Conservation (phyloP, 192 early-diverging fungal genomes). For the Pilobolus umbonatus region DNA sequence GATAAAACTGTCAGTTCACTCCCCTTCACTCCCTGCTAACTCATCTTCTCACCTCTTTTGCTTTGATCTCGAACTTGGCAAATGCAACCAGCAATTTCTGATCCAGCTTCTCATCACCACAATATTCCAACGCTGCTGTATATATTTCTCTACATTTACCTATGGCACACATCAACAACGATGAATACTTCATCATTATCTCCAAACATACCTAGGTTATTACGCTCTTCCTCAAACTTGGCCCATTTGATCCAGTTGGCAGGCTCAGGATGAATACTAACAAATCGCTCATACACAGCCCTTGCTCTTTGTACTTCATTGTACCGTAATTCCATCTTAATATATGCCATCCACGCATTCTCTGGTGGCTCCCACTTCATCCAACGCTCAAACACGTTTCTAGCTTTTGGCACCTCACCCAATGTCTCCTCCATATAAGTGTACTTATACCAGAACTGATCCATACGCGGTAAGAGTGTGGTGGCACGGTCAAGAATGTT, state of each 20-base stretch:
- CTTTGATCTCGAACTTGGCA: conserved; percentile 90
- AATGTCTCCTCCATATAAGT: conserved; percentile 97
- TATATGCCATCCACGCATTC: conserved; percentile 90
- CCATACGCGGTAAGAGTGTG: conserved; percentile 76
- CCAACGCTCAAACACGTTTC: conserved; percentile 97
- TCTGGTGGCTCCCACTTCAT: conserved; percentile 97
- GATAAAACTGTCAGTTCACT: background rate
- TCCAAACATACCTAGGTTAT: conserved; percentile 53
- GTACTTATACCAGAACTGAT: conserved; percentile 94
- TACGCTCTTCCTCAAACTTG: conserved; percentile 87
- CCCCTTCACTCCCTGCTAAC: background rate
- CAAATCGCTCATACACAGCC: conserved; percentile 79
- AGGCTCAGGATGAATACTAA: conserved; percentile 84
- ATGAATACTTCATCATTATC: too few species aligned
- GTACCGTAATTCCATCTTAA: conserved; percentile 92
- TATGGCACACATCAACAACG: conserved; percentile 15
- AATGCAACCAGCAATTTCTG: conserved; percentile 94
- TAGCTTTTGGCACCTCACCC: conserved; percentile 81
- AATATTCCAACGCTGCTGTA: conserved; percentile 76
- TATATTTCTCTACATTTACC: conserved; percentile 85
- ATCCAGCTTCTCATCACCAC: conserved; percentile 89
- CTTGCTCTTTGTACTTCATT: conserved; percentile 78
- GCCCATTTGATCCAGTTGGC: conserved; percentile 97
- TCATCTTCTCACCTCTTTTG: conserved; percentile 63
- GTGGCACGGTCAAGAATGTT: conserved; percentile 94